phyloP scores from a whole-genome alignment of 768 basidiomycete genomes.

The Lactarius trivialis region DNA sequence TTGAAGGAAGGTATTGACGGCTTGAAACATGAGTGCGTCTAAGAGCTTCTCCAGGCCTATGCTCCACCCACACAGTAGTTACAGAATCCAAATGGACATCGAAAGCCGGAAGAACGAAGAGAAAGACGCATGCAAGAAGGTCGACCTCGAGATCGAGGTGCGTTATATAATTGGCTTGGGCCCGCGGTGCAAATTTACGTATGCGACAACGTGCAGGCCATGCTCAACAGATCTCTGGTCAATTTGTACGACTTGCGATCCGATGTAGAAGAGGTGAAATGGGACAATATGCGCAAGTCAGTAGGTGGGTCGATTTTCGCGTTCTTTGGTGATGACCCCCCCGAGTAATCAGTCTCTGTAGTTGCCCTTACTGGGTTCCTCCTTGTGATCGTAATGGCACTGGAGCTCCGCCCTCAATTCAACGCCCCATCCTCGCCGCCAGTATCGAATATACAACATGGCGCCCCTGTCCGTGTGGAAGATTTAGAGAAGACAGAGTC shows the following conservation, averaged over 20 bases:
- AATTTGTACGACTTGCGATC: conserved; percentile 72
- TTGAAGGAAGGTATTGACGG: conserved; percentile 90
- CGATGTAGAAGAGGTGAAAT: conserved; percentile 76
- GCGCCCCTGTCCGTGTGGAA: conserved; percentile 3
- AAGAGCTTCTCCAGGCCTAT: not conserved
- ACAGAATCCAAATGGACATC: conserved; percentile 92
- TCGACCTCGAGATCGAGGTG: conserved; percentile 83
- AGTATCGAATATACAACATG: conserved; percentile 13
- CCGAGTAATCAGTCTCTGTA: conserved; percentile 25
- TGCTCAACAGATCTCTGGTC: conserved; percentile 70
- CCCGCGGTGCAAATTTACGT: not conserved
- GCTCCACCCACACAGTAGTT: not conserved
- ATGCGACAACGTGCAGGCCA: conserved; percentile 40
- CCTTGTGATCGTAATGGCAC: conserved; percentile 58
- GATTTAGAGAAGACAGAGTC: conserved; percentile 11
- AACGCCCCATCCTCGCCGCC: conserved; percentile 33
- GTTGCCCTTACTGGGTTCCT: conserved; percentile 60
- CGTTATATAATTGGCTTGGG: conserved; percentile 20
- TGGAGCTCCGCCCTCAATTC: conserved; percentile 53
- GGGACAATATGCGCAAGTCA: conserved; percentile 83
- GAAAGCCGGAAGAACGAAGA: conserved; percentile 91
- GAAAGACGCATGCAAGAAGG: conserved; percentile 72
- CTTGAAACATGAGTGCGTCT: conserved; percentile 85
- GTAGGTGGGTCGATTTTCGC: conserved; percentile 47
- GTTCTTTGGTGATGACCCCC: not conserved